Evolutionary conservation across 768 basidiomycete species (phyloP).

Genomic region (Tylopilus cervinicoccineus): DNA sequence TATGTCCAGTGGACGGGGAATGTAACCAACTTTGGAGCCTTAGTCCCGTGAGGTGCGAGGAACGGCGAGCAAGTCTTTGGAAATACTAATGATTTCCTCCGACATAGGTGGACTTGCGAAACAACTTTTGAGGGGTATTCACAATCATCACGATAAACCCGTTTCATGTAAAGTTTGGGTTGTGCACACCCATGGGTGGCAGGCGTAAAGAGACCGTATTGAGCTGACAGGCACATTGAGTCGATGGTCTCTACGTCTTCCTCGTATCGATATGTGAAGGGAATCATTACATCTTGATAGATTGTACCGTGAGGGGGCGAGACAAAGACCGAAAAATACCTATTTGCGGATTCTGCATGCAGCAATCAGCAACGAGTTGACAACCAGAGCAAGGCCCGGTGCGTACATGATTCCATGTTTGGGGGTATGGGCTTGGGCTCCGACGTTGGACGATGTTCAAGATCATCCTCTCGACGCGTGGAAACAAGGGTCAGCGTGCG

Average conservation of each 20-base stretch:
- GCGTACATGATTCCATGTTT: constrained; percentile 18
- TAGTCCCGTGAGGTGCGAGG: neutral
- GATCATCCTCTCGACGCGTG: constrained; percentile 50
- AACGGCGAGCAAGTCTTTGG: neutral
- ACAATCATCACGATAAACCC: constrained; percentile 4
- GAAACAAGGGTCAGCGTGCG: constrained; percentile 56
- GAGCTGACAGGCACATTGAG: constrained; percentile 2
- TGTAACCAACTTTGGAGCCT: constrained; percentile 2
- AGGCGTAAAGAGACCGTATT: constrained; percentile 8
- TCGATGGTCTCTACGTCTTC: constrained; percentile 5
- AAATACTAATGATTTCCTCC: neutral
- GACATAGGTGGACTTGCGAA: neutral
- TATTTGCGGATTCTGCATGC: constrained; percentile 17
- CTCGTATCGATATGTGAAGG: neutral
- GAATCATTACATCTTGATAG: constrained; percentile 15
- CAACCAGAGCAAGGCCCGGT: neutral
- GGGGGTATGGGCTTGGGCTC: constrained; percentile 14
- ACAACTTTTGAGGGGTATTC: neutral
- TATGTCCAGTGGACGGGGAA: neutral
- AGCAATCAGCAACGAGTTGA: neutral
- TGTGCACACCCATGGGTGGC: constrained; percentile 3
- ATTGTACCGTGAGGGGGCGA: constrained; percentile 9
- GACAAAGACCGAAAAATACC: neutral
- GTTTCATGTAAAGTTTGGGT: neutral
- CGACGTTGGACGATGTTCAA: constrained; percentile 13